Conservation (phyloP, 2,329 filamentous ascomycete species). For the Penicillium hesseltinei region DNA sequence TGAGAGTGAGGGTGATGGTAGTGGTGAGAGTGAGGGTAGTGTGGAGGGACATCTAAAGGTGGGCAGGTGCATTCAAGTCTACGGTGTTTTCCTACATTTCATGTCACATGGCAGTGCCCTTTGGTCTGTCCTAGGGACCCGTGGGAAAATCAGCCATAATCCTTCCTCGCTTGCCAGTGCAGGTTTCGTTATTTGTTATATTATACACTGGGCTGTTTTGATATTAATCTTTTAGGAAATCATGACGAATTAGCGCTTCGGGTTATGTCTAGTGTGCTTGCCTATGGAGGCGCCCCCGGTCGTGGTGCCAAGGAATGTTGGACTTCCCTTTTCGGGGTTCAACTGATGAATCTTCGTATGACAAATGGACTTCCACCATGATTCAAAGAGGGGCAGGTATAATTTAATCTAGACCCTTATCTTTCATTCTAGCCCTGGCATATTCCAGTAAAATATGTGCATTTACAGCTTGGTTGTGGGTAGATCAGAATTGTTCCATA, state of each 20-base stretch:
- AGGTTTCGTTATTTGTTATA: too few relatives aligned
- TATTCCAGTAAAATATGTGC: not conserved
- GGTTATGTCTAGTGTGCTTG: not conserved
- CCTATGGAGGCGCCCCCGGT: not conserved
- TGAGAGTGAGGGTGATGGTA: not conserved
- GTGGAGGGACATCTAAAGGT: too few relatives aligned
- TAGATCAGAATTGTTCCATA: not conserved
- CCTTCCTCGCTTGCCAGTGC: not conserved
- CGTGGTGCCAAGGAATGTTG: not conserved
- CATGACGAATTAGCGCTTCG: not conserved
- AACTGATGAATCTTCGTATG: not conserved
- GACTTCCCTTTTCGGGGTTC: not conserved
- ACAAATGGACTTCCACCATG: too few relatives aligned
- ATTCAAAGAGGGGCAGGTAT: rapidly evolving
- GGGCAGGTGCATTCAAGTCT: too few relatives aligned
- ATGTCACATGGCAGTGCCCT: too few relatives aligned
- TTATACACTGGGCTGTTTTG: not conserved
- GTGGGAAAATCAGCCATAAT: not conserved
- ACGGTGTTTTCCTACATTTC: too few relatives aligned
- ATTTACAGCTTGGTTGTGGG: not conserved
- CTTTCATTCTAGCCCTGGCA: not conserved
- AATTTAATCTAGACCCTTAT: rapidly evolving
- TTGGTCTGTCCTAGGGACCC: too few relatives aligned
- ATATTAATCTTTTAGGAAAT: rapidly evolving
- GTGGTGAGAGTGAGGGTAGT: too few relatives aligned